Conservation (phyloP, 805 yeast genomes). For the Jamesozyma piceae region DNA sequence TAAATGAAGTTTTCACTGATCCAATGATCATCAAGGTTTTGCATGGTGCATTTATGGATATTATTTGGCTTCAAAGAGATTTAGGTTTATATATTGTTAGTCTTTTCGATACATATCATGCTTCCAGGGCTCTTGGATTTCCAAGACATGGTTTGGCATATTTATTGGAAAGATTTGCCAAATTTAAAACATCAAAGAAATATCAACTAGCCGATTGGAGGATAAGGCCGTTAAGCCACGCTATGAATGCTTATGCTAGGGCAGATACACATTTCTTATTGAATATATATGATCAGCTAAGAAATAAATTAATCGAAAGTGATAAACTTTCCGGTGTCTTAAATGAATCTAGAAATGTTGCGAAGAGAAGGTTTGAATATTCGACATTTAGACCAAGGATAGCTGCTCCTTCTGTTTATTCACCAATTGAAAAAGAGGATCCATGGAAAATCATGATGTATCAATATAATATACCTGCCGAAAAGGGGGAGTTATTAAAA, state of each 20-base stretch:
- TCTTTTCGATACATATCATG: constrained; percentile 87
- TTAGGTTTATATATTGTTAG: constrained; percentile 84
- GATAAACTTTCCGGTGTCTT: constrained; percentile 54
- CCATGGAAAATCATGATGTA: constrained; percentile 59
- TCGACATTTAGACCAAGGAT: constrained; percentile 47
- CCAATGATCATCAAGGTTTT: constrained; percentile 78
- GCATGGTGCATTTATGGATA: constrained; percentile 96
- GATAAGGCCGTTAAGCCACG: constrained; percentile 65
- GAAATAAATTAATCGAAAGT: constrained; percentile 46
- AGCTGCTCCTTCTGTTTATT: constrained; percentile 32
- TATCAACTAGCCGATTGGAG: constrained; percentile 98
- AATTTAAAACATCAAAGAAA: constrained; percentile 82
- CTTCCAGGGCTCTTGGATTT: constrained; percentile 68
- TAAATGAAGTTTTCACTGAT: constrained; percentile 72
- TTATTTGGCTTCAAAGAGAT: constrained; percentile 93
- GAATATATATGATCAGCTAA: constrained; percentile 67
- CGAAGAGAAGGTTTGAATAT: constrained; percentile 73
- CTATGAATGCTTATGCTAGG: constrained; percentile 80
- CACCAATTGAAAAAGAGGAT: constrained; percentile 45
- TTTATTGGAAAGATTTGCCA: constrained; percentile 68
- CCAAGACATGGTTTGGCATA: constrained; percentile 80
- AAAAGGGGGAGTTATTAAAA: constrained; percentile 47
- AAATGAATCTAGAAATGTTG: constrained; percentile 67
- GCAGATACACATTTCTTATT: constrained; percentile 91
- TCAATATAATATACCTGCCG: constrained; percentile 54